phyloP scores from a whole-genome alignment of 331 rosid genomes.

The Stylosanthes scabra region DNA sequence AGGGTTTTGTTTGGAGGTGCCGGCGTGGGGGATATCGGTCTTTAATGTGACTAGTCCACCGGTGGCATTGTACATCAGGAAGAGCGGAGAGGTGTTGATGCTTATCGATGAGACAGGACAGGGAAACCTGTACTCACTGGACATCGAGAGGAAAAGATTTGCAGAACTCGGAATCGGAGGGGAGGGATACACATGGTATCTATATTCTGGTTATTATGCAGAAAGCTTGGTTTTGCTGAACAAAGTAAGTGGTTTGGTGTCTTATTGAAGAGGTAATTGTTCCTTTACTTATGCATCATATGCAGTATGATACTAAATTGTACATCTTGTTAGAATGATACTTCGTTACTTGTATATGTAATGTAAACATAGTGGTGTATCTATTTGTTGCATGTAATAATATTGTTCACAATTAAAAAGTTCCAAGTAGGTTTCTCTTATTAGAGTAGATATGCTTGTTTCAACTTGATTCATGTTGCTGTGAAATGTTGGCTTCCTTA shows the following conservation, averaged over 20 bases:
- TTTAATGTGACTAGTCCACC: background rate
- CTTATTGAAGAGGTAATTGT: conserved; percentile 37
- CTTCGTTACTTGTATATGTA: background rate
- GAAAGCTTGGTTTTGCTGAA: conserved; percentile 41
- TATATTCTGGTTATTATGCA: conserved; percentile 37
- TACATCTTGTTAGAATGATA: background rate
- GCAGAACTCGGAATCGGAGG: conserved; percentile 28
- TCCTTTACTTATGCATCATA: background rate
- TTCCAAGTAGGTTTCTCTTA: background rate
- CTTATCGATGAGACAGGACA: conserved; percentile 20
- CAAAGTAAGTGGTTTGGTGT: conserved; percentile 11
- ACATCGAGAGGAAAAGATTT: background rate
- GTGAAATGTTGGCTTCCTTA: background rate
- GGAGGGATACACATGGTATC: conserved; percentile 11
- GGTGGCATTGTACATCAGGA: background rate
- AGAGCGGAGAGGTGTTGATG: conserved; percentile 36
- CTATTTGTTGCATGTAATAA: background rate
- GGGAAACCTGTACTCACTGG: conserved; percentile 32
- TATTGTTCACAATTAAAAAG: background rate
- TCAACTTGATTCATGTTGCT: background rate
- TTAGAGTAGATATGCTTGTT: conserved; percentile 1
- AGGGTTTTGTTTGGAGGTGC: conserved; percentile 29
- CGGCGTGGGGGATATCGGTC: conserved; percentile 7
- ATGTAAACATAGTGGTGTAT: background rate
- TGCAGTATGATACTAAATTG: background rate